phyloP scores from a whole-genome alignment of 805 yeast genomes.

The Yamadazyma laniorum region DNA sequence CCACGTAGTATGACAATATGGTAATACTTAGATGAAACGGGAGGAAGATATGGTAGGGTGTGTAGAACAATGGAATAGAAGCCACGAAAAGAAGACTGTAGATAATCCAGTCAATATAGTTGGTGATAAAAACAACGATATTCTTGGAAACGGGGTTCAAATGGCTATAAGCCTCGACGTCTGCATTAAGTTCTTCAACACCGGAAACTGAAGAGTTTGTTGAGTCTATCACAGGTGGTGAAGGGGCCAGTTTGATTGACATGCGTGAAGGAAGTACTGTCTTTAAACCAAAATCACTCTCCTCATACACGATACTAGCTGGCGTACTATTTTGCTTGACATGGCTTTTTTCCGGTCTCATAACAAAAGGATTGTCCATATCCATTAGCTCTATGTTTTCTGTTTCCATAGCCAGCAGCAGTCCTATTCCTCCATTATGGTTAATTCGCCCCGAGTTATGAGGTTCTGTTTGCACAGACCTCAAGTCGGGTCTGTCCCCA shows the following conservation, averaged over 20 bases:
- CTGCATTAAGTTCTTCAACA: background rate
- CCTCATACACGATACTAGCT: background rate
- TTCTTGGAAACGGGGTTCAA: constrained; percentile 18
- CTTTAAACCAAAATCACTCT: constrained; percentile 1
- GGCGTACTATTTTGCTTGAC: constrained; percentile 13
- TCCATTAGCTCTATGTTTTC: constrained; percentile 9
- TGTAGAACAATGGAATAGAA: constrained; percentile 62
- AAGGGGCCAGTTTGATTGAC: constrained; percentile 7
- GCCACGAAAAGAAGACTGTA: constrained; percentile 47
- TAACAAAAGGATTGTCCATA: constrained; percentile 12
- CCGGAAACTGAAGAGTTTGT: background rate
- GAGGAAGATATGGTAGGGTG: constrained; percentile 50
- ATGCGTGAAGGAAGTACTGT: constrained; percentile 7
- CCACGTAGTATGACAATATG: constrained; percentile 52
- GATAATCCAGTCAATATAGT: constrained; percentile 55
- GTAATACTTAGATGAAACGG: constrained; percentile 64
- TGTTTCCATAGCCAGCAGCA: background rate
- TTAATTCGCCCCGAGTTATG: constrained; percentile 1
- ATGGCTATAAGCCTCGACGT: constrained; percentile 10
- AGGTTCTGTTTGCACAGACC: constrained; percentile 18
- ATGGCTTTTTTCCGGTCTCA: constrained; percentile 18
- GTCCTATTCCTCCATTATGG: background rate
- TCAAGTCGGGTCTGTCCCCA: constrained; percentile 36
- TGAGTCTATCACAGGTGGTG: background rate
- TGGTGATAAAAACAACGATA: constrained; percentile 36